Evolutionary conservation across 2,329 filamentous ascomycete genomes (phyloP).

Genomic region (Diaporthe caulivora): DNA sequence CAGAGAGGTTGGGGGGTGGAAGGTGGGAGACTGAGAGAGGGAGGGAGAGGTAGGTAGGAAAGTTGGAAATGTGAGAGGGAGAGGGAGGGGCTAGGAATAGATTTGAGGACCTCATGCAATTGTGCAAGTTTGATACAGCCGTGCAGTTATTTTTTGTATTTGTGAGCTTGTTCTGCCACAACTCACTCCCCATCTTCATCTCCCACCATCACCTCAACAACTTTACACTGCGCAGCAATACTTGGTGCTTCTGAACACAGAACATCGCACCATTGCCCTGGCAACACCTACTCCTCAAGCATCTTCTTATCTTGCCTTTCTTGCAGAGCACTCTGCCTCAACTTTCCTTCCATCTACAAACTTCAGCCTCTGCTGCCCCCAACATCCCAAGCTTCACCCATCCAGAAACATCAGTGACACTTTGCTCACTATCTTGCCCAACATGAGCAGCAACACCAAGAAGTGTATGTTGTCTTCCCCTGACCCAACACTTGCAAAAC

Average conservation of each 20-base stretch:
- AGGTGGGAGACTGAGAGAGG: too few species aligned
- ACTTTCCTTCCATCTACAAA: neutral
- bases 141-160: too few species aligned
- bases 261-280: neutral
- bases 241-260: neutral
- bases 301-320: neutral
- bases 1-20: too few species aligned
- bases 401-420: neutral
- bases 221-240: neutral
- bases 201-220: neutral
- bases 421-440: neutral
- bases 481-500: neutral
- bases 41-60: too few species aligned
- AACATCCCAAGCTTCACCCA: neutral
- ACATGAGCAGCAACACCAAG: conserved; percentile 8
- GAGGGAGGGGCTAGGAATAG: too few species aligned
- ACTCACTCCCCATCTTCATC: too few species aligned
- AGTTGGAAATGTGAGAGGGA: too few species aligned
- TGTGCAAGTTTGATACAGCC: too few species aligned
- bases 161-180: too few species aligned
- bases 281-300: neutral
- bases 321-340: neutral
- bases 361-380: neutral
- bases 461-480: neutral
- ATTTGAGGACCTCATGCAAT: too few species aligned